These are phyloP conservation scores for Sclerotinia spermophila DNA, from an alignment of 2,329 filamentous ascomycete species.

Conservation along the genomic window DNA sequence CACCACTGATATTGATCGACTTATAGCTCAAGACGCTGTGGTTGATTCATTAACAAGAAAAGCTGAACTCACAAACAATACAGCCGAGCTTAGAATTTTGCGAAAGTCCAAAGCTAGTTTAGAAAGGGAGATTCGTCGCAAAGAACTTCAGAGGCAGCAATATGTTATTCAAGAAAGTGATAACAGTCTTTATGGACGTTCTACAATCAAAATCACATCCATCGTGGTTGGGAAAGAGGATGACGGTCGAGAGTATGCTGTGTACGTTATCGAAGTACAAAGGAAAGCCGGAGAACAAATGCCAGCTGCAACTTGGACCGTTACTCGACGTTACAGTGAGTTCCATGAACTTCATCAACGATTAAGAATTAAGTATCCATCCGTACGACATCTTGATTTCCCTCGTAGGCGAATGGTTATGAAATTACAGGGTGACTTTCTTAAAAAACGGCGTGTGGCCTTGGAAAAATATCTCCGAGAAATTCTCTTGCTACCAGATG, in stretches of 20 bases:
- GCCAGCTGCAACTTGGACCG: conserved; percentile 90
- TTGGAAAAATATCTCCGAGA: conserved; percentile 82
- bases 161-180: conserved; percentile 98
- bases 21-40: conserved; percentile 82
- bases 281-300: conserved; percentile 90
- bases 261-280: conserved; percentile 90
- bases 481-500: conserved; percentile 81
- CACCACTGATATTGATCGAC: conserved; percentile 85
- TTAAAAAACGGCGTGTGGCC: conserved; percentile 80
- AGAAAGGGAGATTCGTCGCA: conserved; percentile 85
- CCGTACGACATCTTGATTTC: conserved; percentile 86
- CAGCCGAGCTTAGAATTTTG: conserved; percentile 84
- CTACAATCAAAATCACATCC: conserved; percentile 83
- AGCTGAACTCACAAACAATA: conserved; percentile 95
- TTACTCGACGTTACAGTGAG: conserved; percentile 92
- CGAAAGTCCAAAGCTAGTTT: conserved; percentile 92
- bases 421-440: conserved; percentile 93
- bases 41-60: conserved; percentile 89
- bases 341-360: conserved; percentile 94
- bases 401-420: conserved; percentile 88
- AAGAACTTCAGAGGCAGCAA: conserved; percentile 93
- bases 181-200: conserved; percentile 91
- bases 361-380: conserved; percentile 78
- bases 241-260: conserved; percentile 87
- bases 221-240: conserved; percentile 90